Percentiles rank a stretch among this genome's conserved stretches.
These are phyloP conservation scores for Termitomyces sp. DNA, from an alignment of 768 basidiomycete genomes.

Conservation along the genomic window DNA sequence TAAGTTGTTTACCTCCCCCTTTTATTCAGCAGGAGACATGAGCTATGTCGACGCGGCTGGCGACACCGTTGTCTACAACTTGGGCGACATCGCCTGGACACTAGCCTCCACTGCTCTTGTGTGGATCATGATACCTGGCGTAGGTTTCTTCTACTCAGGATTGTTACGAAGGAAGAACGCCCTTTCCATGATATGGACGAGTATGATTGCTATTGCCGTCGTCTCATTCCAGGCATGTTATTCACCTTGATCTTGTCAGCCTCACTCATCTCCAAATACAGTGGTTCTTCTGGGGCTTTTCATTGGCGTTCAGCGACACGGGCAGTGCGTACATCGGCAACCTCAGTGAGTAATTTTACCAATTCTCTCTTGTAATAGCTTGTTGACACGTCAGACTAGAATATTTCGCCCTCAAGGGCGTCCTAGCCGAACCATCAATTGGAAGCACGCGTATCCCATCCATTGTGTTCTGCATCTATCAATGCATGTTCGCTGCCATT, in stretches of 20 bases:
- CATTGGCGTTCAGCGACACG: conserved; percentile 82
- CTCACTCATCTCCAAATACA: conserved; percentile 21
- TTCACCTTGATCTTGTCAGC: not conserved
- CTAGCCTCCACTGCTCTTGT: conserved; percentile 76
- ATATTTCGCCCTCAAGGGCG: conserved; percentile 81
- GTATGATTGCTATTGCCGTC: conserved; percentile 71
- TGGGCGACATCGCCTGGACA: conserved; percentile 53
- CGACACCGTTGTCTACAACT: conserved; percentile 34
- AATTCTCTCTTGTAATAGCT: not conserved
- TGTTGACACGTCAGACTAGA: conserved; percentile 30
- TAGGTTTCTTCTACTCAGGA: conserved; percentile 89
- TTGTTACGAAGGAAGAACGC: conserved; percentile 92
- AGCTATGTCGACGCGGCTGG: conserved; percentile 26
- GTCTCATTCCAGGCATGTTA: conserved; percentile 78
- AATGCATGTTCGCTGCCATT: conserved; percentile 88
- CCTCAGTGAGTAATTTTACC: conserved; percentile 51
- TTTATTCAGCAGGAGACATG: conserved; percentile 32
- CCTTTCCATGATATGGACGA: conserved; percentile 81
- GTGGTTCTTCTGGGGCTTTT: conserved; percentile 99
- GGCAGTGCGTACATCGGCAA: conserved; percentile 80
- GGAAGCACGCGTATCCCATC: conserved; percentile 70
- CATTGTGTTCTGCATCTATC: conserved; percentile 79
- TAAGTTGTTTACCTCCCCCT: not conserved
- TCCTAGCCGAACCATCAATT: conserved; percentile 70
- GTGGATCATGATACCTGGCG: conserved; percentile 81